Base-by-base conservation (phyloP, 2,329 filamentous ascomycete species). In the Coniochaeta pulveracea region DNA sequence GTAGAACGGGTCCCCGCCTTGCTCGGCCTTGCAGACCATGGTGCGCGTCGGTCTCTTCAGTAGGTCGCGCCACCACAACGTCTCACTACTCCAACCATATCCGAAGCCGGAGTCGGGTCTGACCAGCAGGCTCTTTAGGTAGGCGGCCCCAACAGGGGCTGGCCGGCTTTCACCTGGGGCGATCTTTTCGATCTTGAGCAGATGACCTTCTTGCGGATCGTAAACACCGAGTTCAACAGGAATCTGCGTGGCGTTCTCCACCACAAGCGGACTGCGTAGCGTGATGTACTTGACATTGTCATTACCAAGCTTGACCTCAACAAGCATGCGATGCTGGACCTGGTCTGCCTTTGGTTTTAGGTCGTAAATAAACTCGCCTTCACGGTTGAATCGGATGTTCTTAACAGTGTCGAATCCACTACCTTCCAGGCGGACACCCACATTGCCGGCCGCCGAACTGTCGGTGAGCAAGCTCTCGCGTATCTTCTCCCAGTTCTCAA, bases 261-360 rank as follows among this genome's bases (percentile, higher is more conserved):
- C 77, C 1, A 95, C 61, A 2, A 98, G 63, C 1, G 91, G 91
- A 12, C 89, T 96, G 17, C 91, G 76, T 48, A 98, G 78, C 2
- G 88, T 98, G 49, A 98, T 93, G 52, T 93, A 93, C 61, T 98
- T 98, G 60, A 98, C 84, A 48, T 96, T 96, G 61, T 98, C 89
- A 1, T 75, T 63, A n/a, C 86, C 91, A 16, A 98, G 69, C 34
- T 75, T 85, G 34, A 98, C 81, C 37, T 98, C 91, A 0, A 96
- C 88, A 16, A 96, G 75, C 12, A 98, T 71, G 15, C 88, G 81
- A 54, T 98, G 93, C 42, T 89, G 69, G 3, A 94, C 70, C 37
- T 82, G 72, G 47, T 94, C 82, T 40, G 85, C 80, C 53, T 86
- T 84, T 3, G 93, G 91, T 37, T 85, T 82, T 28, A 98, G 67